Conservation (phyloP, 257 asterid species). For the Scutellaria barbata region DNA sequence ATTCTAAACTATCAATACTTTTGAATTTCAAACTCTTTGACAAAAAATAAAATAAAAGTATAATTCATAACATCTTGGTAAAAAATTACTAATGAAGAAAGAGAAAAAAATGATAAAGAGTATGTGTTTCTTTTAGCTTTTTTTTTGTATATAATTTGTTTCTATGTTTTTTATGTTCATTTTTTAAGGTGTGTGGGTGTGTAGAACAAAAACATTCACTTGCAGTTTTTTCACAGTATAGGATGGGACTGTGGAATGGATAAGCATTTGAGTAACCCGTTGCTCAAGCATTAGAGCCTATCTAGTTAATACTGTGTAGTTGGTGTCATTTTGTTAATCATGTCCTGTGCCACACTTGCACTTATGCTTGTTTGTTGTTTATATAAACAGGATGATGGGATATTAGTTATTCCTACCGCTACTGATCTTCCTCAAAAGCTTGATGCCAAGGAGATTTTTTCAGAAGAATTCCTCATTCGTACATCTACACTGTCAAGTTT, state of each 20-base stretch:
- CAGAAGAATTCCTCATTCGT: conserved; percentile 66
- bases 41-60: no score
- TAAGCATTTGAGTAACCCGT: no score
- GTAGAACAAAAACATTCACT: not conserved
- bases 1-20: no score
- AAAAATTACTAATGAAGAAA: no score
- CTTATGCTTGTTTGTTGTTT: conserved; percentile 35
- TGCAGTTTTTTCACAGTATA: not conserved
- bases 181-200: conserved; percentile 4
- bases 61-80: not conserved
- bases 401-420: conserved; percentile 79
- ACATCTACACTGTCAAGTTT: conserved; percentile 68
- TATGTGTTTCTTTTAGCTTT: not conserved
- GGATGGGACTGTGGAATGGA: not conserved
- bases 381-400: conserved; percentile 83
- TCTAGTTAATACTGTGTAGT: conserved; percentile 17
- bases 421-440: conserved; percentile 79
- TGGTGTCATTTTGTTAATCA: conserved; percentile 20
- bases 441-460: conserved; percentile 68
- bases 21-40: no score
- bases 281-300: conserved; percentile 11
- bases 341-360: conserved; percentile 17
- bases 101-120: not conserved
- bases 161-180: conserved; percentile 1
- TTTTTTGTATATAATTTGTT: not conserved